Evolutionary conservation across 176 grass and related monocot species (phyloP), one percentile per base, ranked within the genome.

Genomic region (Bothriochloa decipiens): DNA sequence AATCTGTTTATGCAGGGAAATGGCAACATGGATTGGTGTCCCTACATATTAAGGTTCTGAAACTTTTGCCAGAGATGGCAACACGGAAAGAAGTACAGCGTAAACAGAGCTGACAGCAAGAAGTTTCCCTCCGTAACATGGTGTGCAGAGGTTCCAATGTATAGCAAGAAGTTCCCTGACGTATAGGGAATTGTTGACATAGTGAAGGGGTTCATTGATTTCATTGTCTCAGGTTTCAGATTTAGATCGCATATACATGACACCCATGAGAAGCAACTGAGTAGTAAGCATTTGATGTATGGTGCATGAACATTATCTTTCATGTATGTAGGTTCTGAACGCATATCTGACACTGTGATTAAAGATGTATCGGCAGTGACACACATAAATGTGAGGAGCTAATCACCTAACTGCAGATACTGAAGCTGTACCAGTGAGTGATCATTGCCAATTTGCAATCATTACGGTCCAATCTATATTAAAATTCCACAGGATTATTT

Each of bases 131-230:
- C 4, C 14, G 74, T 82, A 40, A 33, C 35, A 10, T n/a, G n/a
- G 33, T 46, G 55, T 75, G 42, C 55, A 63, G 14, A 11, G 57
- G 28, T 35, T 39, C 41, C 46, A 35, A 47, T 61, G 52, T 74
- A 18, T n/a, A 61, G 57, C 57, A 25, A 22, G 53, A 72, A 74
- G 74, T 86, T 82, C 75, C 79, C 66, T 82, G 73, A 47, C 76
- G 68, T 70, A 0, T 26, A 6, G 79, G 78, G 63, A 80, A 76
- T 20, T 36, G 37, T 6, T 66, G 39, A 39, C 58, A 36, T 32
- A 58, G 65, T 77, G 7, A 77, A 82, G 33, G 60, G 79, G 58
- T 66, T 72, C 33, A 65, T 82, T 89, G 55, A 26, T 83, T 82
- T 62, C 65, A 39, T 47, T 60, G 52, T 64, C 37, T 74, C 82